These are phyloP conservation scores for Epichloe coenophiala DNA, from an alignment of 2,329 filamentous ascomycete genomes.

Conservation along the genomic window DNA sequence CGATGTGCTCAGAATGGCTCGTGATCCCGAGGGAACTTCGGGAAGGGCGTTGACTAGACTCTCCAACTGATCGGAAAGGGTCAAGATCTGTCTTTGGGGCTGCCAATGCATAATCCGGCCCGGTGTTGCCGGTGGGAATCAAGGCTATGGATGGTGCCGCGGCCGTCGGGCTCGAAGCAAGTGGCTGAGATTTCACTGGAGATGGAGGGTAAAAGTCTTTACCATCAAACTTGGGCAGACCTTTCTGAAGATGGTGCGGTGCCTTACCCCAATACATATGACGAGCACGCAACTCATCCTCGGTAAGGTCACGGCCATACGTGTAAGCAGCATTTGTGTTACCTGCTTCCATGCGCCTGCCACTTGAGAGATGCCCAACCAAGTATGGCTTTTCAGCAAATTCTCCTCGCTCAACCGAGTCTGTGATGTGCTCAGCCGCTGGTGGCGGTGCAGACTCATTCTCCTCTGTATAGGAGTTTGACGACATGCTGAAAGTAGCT, in stretches of 20 bases:
- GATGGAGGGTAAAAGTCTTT: constrained; percentile 50
- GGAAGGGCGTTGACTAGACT: constrained; percentile 7
- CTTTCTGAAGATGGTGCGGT: constrained; percentile 33
- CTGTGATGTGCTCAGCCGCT: constrained; percentile 1
- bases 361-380: constrained; percentile 35
- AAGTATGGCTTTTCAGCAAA: constrained; percentile 34
- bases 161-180: not conserved
- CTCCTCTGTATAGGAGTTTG: constrained; percentile 2
- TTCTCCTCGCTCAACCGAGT: constrained; percentile 6
- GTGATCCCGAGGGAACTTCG: constrained; percentile 14
- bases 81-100: constrained; percentile 8
- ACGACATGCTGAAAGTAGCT: not conserved
- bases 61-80: constrained; percentile 11
- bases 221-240: constrained; percentile 50
- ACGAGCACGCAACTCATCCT: constrained; percentile 44
- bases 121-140: constrained; percentile 1
- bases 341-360: constrained; percentile 26
- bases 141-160: not conserved
- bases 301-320: constrained; percentile 43
- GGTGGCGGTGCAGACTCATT: not conserved
- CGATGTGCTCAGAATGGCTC: constrained; percentile 22
- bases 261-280: constrained; percentile 48
- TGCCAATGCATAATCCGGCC: not conserved
- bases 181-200: constrained; percentile 16
- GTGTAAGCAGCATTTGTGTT: constrained; percentile 37